Evolutionary conservation across 495 filamentous ascomycete genomes (phyloP).

Genomic region (Neurospora intermedia): DNA sequence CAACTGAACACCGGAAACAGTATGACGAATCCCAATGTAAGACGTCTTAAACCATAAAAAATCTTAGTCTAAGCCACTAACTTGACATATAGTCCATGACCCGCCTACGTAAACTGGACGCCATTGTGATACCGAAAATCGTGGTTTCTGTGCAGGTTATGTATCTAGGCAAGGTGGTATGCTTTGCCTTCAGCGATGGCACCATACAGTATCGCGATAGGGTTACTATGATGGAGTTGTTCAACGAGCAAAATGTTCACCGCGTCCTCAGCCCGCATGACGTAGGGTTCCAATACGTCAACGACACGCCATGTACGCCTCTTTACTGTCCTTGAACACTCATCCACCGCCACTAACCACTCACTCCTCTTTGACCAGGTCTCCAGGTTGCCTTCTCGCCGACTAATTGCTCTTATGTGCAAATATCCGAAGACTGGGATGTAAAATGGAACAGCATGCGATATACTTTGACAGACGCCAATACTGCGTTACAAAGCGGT

Average conservation of each 20-base stretch:
- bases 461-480: constrained; percentile 35
- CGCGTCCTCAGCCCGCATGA: constrained; percentile 59
- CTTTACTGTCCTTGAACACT: constrained; percentile 11
- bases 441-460: constrained; percentile 54
- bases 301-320: constrained; percentile 38
- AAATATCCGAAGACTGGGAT: constrained; percentile 54
- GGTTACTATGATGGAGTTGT: constrained; percentile 53
- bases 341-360: constrained; percentile 7
- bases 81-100: constrained; percentile 38
- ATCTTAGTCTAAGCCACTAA: constrained; percentile 7
- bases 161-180: constrained; percentile 56
- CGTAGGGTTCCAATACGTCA: constrained; percentile 58
- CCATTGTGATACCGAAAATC: constrained; percentile 53
- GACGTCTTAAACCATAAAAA: neutral
- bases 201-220: constrained; percentile 69
- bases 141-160: constrained; percentile 56
- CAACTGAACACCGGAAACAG: constrained; percentile 54
- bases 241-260: constrained; percentile 47
- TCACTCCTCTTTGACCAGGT: constrained; percentile 25
- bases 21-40: constrained; percentile 5
- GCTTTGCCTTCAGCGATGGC: constrained; percentile 63
- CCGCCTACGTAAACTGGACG: constrained; percentile 54
- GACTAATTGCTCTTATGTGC: constrained; percentile 55
- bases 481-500: constrained; percentile 32
- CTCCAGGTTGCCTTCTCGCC: constrained; percentile 64